Base-by-base conservation (phyloP, 768 basidiomycete genomes). In the Hygrophoropsis aurantiaca region DNA sequence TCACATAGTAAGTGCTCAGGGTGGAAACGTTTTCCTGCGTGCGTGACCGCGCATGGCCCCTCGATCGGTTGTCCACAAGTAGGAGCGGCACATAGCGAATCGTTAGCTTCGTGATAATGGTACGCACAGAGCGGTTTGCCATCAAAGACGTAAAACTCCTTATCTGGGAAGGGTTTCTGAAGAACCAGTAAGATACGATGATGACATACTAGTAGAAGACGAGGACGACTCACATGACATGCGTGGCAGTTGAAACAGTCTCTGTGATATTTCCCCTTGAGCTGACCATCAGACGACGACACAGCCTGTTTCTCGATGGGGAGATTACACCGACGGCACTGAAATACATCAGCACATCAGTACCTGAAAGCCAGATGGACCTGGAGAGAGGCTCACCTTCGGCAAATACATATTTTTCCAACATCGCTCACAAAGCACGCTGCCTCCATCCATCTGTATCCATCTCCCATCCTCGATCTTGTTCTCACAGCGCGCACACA, bases 331-430 rank as follows among this genome's bases (percentile, higher is more conserved):
- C 93, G 78, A 26, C 93, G 89, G 61, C 94, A 97, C 89, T 92
- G 55, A 47, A 45, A 16, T 24, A 30, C 33, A 43, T 42, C 19
- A 41, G 43, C 34, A 42, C 15, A 24, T 40, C 19, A 15, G 46
- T 47, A 47, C 25, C 15, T 19, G 27, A 37, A 41, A 41, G 30
- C 44, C 52, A 25, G 19, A 26, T 32, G 36, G 25, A 27, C 44
- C n/a, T 38, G 40, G 36, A 23, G n/a, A 15, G 25, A 43, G 30
- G 65, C 80, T 34, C 52, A 88, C 90, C 74, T 92, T 93, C 51
- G 94, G 94, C 52, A 97, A 68, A 71, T 95, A 97, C 85, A 94
- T 87, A 58, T 88, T 84, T 75, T 95, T 97, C 94, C 94, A 97
- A 65, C 94, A 94, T 57, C 67, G 69, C 60, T 94, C 94, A 65